Conservation (phyloP, 2,329 filamentous ascomycete genomes). For the Dactylellina parvicollis region DNA sequence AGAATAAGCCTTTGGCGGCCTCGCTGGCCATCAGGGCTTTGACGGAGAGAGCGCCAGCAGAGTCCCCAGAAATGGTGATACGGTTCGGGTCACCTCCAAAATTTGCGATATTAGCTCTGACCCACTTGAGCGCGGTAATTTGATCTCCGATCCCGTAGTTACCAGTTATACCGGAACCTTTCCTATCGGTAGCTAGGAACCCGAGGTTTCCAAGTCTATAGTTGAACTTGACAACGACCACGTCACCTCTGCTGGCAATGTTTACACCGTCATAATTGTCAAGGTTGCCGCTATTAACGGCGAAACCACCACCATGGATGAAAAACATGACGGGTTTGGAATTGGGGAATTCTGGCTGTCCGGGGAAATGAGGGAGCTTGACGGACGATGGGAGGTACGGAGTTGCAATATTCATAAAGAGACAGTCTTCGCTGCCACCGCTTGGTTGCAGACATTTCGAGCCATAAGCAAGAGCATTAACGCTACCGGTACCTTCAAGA, state of each 20-base stretch:
- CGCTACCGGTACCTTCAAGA: constrained; percentile 61
- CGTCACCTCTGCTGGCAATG: constrained; percentile 64
- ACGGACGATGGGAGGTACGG: constrained; percentile 28
- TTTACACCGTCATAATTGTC: constrained; percentile 63
- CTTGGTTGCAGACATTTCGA: constrained; percentile 62
- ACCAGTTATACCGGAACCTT: constrained; percentile 61
- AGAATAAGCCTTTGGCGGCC: constrained; percentile 64
- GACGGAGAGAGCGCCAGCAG: constrained; percentile 67
- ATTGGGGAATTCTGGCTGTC: constrained; percentile 33
- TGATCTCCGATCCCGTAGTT: constrained; percentile 67
- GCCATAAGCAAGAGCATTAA: constrained; percentile 61
- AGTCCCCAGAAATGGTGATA: constrained; percentile 83
- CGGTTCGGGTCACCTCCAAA: constrained; percentile 81
- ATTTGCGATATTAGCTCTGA: constrained; percentile 74
- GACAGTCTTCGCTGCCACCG: constrained; percentile 64
- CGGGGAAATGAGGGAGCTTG: constrained; percentile 8
- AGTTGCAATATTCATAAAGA: constrained; percentile 63
- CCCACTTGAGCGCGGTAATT: constrained; percentile 66
- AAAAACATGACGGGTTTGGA: constrained; percentile 65
- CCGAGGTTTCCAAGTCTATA: constrained; percentile 58
- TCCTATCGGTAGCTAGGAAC: constrained; percentile 59
- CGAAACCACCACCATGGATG: constrained; percentile 64
- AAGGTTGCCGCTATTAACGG: constrained; percentile 61
- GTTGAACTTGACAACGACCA: constrained; percentile 64
- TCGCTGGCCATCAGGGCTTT: constrained; percentile 66